Evolutionary conservation across 768 basidiomycete species (phyloP).

Genomic region (Leccinum broughii): DNA sequence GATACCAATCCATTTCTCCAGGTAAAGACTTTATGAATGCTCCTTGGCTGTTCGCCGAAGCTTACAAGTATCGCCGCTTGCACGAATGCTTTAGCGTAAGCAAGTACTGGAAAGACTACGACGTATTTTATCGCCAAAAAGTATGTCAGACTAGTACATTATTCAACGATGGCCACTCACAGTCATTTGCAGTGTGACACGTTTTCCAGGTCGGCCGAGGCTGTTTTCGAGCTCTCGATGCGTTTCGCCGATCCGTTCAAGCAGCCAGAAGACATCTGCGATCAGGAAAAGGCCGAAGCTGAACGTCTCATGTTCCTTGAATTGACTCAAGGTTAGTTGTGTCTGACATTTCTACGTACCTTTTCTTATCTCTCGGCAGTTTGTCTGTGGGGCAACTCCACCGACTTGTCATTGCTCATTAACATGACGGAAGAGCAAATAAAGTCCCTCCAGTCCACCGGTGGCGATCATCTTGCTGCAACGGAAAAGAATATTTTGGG

Average conservation of each 20-base stretch:
- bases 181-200: conserved; percentile 72
- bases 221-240: conserved; percentile 91
- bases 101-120: conserved; percentile 88
- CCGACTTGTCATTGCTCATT: conserved; percentile 91
- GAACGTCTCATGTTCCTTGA: conserved; percentile 89
- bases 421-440: conserved; percentile 99
- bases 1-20: conserved; percentile 22
- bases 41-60: conserved; percentile 95
- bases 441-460: conserved; percentile 93
- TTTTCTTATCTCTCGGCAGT: conserved; percentile 45
- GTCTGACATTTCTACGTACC: background rate
- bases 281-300: conserved; percentile 59
- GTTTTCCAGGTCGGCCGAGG: conserved; percentile 87
- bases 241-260: conserved; percentile 87
- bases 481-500: conserved; percentile 97
- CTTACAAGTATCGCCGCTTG: conserved; percentile 88
- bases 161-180: conserved; percentile 7
- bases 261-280: conserved; percentile 51
- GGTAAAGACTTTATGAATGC: conserved; percentile 95
- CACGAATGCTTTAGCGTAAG: conserved; percentile 92
- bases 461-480: conserved; percentile 91
- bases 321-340: conserved; percentile 74
- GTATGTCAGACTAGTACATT: conserved; percentile 33
- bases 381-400: conserved; percentile 96
- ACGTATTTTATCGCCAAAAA: conserved; percentile 95